A percentile compares a stretch with the other conserved stretches of the same genome.
phyloP scores from a whole-genome alignment of 306 rosid genomes.

The Gastrolobium bilobum region DNA sequence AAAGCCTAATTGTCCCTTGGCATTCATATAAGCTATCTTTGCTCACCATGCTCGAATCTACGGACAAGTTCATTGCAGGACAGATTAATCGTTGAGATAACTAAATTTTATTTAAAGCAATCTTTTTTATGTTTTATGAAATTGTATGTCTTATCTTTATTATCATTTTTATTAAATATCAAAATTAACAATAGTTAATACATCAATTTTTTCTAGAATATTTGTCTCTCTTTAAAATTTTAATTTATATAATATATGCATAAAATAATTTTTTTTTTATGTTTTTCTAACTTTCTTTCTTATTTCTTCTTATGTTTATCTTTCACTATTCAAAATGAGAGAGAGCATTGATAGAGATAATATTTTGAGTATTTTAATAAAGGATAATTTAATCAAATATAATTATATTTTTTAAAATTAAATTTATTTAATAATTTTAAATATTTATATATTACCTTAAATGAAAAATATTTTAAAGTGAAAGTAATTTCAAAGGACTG shows the following conservation, averaged over 20 bases:
- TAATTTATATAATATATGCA: not conserved
- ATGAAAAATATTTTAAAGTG: not conserved
- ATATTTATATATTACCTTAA: not conserved
- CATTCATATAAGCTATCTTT: slow-evolving; percentile 40
- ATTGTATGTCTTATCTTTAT: not conserved
- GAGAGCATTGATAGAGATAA: not conserved
- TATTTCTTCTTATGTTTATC: not conserved
- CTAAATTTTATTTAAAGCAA: not conserved
- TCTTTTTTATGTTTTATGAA: not conserved
- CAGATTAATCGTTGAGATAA: not conserved
- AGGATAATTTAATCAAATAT: not conserved
- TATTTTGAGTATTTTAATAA: not conserved
- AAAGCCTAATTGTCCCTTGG: slow-evolving; percentile 44
- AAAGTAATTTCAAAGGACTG: not conserved
- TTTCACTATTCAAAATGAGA: too few species aligned
- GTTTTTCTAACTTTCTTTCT: not conserved
- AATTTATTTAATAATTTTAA: not conserved
- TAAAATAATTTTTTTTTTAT: too few species aligned
- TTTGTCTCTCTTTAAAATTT: not conserved
- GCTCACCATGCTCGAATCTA: slow-evolving; percentile 12
- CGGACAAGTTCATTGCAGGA: not conserved
- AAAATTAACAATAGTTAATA: not conserved
- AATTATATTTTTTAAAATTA: not conserved
- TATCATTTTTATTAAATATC: not conserved
- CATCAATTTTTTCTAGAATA: not conserved